Conservation (phyloP, 306 rosid genomes). For the peach (Prunus persica) region DNA sequence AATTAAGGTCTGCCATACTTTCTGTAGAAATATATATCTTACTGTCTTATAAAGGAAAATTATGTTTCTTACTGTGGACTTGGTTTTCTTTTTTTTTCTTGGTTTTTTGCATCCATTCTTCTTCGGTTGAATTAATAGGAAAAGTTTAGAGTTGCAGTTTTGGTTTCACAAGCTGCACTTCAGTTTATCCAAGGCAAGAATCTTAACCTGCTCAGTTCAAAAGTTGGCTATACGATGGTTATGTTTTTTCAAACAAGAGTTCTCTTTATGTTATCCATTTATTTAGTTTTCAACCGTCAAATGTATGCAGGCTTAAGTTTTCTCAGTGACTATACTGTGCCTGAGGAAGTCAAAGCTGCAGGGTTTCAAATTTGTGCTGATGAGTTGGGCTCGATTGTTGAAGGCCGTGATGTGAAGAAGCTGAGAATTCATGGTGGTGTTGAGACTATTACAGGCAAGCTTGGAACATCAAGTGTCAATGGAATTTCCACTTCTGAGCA, state of each 20-base stretch:
- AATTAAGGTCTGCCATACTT: background rate
- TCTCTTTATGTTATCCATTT: background rate
- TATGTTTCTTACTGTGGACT: background rate
- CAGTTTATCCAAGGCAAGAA: constrained; percentile 87
- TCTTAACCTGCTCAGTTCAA: constrained; percentile 12
- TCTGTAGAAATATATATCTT: background rate
- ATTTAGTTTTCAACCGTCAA: background rate
- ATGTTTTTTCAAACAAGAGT: background rate
- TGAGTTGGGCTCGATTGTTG: constrained; percentile 75
- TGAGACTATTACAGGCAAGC: constrained; percentile 63
- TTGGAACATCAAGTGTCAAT: constrained; percentile 46
- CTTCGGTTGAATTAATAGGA: constrained; percentile 50
- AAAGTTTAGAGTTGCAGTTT: constrained; percentile 95
- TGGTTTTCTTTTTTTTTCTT: background rate
- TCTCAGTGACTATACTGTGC: constrained; percentile 64
- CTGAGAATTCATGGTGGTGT: constrained; percentile 67
- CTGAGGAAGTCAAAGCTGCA: constrained; percentile 79
- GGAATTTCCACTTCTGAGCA: constrained; percentile 77
- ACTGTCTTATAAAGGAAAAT: background rate
- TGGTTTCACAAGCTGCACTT: constrained; percentile 99
- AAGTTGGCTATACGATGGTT: background rate
- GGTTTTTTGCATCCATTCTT: background rate
- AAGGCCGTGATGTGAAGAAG: constrained; percentile 87
- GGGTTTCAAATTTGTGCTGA: constrained; percentile 88
- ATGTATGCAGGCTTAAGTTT: constrained; percentile 59